A percentile compares a stretch with the other conserved stretches of the same genome.
Evolutionary conservation across 306 rosid species (phyloP).

Genomic region (Chamaecrista fasciculata): DNA sequence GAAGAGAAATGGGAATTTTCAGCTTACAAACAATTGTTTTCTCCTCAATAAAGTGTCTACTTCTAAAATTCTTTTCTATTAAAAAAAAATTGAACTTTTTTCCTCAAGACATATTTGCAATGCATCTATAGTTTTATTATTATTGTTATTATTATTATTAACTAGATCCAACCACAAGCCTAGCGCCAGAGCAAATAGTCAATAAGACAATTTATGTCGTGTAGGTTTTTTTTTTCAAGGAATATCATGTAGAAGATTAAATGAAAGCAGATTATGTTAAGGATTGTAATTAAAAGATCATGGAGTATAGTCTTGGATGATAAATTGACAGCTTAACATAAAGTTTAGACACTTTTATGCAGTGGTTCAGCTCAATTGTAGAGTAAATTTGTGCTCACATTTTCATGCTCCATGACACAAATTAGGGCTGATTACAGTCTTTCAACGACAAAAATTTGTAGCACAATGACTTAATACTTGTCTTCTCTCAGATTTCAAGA

Average conservation of each 20-base stretch:
- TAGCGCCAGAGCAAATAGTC: not conserved
- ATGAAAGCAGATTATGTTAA: not conserved
- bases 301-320: constrained; percentile 1
- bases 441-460: constrained; percentile 3
- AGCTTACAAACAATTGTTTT: not conserved
- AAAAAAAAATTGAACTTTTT: not conserved
- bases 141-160: not conserved
- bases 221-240: no score
- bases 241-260: no score
- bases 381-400: not conserved
- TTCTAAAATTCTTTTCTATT: not conserved
- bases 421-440: constrained; percentile 8
- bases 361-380: not conserved
- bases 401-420: not conserved
- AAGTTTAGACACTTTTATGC: constrained; percentile 3
- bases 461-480: constrained; percentile 3
- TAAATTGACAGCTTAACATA: constrained; percentile 11
- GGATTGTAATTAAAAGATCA: not conserved
- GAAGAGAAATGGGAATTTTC: not conserved
- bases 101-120: not conserved
- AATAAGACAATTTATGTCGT: not conserved
- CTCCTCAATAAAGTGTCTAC: not conserved
- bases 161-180: not conserved
- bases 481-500: constrained; percentile 2
- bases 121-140: not conserved